Evolutionary conservation across 75 land plant genomes (phyloP).

Genomic region (Isoetes taiwanensis): DNA sequence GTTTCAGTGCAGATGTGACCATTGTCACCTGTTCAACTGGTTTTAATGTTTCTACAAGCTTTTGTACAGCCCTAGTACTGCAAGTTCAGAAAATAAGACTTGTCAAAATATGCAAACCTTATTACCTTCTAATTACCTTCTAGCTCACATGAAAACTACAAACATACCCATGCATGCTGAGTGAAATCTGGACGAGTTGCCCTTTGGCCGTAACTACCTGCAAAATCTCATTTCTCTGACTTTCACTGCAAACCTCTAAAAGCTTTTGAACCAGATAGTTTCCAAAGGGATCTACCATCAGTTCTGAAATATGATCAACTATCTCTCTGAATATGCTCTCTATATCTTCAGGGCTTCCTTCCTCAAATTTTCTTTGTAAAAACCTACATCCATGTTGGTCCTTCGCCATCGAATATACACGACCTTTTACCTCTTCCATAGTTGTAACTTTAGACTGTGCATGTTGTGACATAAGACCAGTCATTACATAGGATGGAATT

Average conservation of each 20-base stretch:
- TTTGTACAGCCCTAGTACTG: neutral
- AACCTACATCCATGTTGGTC: slow-evolving; percentile 5
- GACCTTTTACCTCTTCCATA: neutral
- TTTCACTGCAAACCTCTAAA: neutral
- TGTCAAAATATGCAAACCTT: no score
- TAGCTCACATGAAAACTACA: no score
- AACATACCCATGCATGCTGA: slow-evolving; percentile 3
- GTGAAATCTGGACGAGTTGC: neutral
- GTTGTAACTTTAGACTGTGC: neutral
- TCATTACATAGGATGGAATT: no score
- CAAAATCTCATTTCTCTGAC: neutral
- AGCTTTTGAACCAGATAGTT: slow-evolving; percentile 5
- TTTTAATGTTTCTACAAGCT: neutral
- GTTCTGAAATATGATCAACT: neutral
- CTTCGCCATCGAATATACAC: neutral
- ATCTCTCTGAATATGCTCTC: neutral
- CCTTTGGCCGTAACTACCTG: neutral
- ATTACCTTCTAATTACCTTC: no score
- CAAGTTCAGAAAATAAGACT: neutral
- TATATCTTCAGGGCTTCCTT: neutral
- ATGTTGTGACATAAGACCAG: no score
- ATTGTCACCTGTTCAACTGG: neutral
- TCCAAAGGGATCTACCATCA: slow-evolving; percentile 2
- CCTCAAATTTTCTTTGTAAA: no score
- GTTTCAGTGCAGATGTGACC: neutral